Base-by-base conservation (phyloP, 2,329 filamentous ascomycete genomes). In the Ploettnerulaceae sp. region DNA sequence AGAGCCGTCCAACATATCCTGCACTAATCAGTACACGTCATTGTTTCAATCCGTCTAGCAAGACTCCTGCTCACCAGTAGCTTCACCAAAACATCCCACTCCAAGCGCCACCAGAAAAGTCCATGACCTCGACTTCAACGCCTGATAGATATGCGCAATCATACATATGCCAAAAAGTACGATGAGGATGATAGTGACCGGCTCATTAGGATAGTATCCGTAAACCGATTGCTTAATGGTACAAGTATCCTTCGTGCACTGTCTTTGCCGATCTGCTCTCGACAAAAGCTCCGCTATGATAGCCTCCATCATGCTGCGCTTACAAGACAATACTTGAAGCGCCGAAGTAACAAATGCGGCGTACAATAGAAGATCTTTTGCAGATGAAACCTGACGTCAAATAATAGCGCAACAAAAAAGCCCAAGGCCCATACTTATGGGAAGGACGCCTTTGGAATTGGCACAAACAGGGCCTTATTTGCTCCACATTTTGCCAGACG, bases 141-240 rank as follows among this genome's bases (percentile, higher is more conserved):
- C 73, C 15, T 73, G 54, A 26, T 53, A 55, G 20, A 72, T 37
- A 12, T 73, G 64, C 5, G 62, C 64, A 14, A 75, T 12, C 37
- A 66, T 60, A 6, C 68, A 66, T 1, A 73, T 29, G 11, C 67
- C 73, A 49, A 76, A 80, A 20, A 62, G 67, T 45, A 71, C 61
- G 38, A 71, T 63, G 58, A 80, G 73, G 60, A 79, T 77, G 58
- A 71, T 66, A 58, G 76, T 75, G 53, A 75, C 69, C 39, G 73
- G 73, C 21, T 69, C 61, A 60, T 76, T 78, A 11, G 76, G 76
- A 35, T 69, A 69, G 62, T 80, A 80, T 41, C 76, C 75, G 39
- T 59, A 59, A 18, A 57, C 45, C 22, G 54, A 54, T 7, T 42
- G 36, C 17, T 14, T 36, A 7, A 67, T 12, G 0, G 61, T 56